Base-by-base conservation (phyloP, 176 grass and related monocot genomes). In the Aegilops tauschii region DNA sequence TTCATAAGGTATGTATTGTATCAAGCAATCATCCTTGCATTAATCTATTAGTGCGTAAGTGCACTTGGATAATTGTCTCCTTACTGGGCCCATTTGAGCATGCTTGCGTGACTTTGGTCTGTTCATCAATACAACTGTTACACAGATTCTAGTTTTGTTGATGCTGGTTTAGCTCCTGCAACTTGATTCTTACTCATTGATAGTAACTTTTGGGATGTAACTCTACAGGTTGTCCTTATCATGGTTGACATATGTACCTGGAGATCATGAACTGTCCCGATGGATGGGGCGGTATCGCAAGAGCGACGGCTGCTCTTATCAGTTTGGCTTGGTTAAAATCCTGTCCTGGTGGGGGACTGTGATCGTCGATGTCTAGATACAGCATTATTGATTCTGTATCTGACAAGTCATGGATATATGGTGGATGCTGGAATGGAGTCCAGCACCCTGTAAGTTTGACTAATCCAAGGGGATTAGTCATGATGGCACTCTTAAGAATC, bases 211-310 rank as follows among this genome's bases (percentile, higher is more conserved):
- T 76, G 18, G 29, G 4, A 65, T 88, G 69, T 20, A 80, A 80
- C 63, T 70, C 50, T 80, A 61, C 95, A 97, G 95, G 90, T 90
- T 89, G 80, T 89, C 73, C n/a, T 82, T 97, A 61, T 85, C 86
- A 92, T 94, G 92, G 84, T 97, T 77, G 89, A 74, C 90, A 87
- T 78, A 91, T 90, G 89, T 87, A 85, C 84, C 90, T 94, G 70
- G 79, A 90, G 83, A 88, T 75, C 86, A 87, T 90, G 62, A 88
- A 69, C 82, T 89, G 88, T 16, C 87, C 90, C 80, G 73, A 90
- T 85, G 92, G 95, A 77, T 89, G 88, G 95, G 87, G 84, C 77
- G 71, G 80, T 76, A 69, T 84, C 40, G 6, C 64, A 77, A 88
- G 83, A 88, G 86, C 71, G 71, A 65, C 0, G 39, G 77, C 52